Conservation (phyloP, 495 filamentous ascomycete genomes). For the Penicillium mononematosum region DNA sequence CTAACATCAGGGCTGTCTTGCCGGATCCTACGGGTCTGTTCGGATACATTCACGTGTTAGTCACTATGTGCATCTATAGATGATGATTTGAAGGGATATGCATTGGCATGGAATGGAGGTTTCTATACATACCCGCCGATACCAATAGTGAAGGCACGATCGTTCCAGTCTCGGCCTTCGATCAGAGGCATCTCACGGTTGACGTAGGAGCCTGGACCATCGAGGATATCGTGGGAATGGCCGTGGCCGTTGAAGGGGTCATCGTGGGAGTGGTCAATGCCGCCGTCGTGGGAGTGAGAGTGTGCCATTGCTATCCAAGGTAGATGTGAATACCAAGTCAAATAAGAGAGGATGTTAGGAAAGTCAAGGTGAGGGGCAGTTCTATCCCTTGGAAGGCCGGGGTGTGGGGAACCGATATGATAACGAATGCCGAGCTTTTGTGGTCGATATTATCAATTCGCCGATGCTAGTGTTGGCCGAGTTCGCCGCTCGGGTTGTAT, state of each 20-base stretch:
- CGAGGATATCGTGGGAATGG: constrained; percentile 93
- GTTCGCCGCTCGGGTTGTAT: constrained; percentile 18
- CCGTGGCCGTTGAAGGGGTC: constrained; percentile 77
- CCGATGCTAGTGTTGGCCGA: constrained; percentile 7
- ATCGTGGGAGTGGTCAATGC: constrained; percentile 59
- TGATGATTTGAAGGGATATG: neutral
- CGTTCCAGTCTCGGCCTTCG: constrained; percentile 82
- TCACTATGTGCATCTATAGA: neutral
- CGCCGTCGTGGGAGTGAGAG: constrained; percentile 58
- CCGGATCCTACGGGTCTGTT: constrained; percentile 90
- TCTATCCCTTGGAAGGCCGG: constrained; percentile 2
- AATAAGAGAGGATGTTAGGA: neutral
- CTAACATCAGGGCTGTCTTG: constrained; percentile 94
- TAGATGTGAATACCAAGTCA: constrained; percentile 3
- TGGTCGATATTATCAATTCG: constrained; percentile 1
- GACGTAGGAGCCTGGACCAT: constrained; percentile 86
- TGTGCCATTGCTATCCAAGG: constrained; percentile 37
- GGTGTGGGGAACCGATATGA: constrained; percentile 24
- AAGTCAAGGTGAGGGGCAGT: constrained; percentile 24
- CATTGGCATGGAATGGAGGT: neutral
- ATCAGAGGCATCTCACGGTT: constrained; percentile 92
- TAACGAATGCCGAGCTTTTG: constrained; percentile 26
- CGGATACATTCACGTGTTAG: neutral
- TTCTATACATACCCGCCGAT: constrained; percentile 79
- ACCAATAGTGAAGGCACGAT: constrained; percentile 90